phyloP scores from a whole-genome alignment of 495 filamentous ascomycete genomes.

The Aspergillus campestris region DNA sequence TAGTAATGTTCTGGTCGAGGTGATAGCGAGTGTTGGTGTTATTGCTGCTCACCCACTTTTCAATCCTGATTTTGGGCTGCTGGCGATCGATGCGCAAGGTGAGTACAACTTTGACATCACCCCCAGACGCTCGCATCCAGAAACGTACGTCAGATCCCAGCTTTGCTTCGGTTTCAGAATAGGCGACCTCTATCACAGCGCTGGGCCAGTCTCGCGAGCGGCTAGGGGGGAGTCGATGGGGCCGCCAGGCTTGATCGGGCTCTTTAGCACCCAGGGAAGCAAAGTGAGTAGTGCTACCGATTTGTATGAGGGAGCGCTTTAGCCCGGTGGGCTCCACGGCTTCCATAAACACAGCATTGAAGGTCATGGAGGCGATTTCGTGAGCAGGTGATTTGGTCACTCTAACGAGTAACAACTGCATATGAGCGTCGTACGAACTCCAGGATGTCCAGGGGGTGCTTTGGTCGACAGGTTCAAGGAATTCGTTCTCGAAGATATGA shows the following conservation, averaged over 20 bases:
- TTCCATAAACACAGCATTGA: neutral
- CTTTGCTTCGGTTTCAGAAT: constrained; percentile 4
- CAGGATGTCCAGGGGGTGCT: neutral
- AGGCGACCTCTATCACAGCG: constrained; percentile 7
- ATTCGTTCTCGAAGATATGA: neutral
- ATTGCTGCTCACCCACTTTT: constrained; percentile 3
- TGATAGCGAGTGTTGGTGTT: neutral
- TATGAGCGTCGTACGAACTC: neutral
- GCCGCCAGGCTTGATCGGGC: constrained; percentile 7
- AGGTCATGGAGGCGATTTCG: neutral
- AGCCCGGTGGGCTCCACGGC: neutral
- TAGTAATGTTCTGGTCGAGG: neutral
- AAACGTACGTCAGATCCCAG: constrained; percentile 1
- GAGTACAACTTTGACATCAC: constrained; percentile 3
- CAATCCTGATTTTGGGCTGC: neutral
- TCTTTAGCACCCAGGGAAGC: neutral
- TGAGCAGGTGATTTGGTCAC: neutral
- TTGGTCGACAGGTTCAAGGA: neutral
- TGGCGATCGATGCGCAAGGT: constrained; percentile 1
- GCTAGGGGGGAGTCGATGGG: constrained; percentile 2
- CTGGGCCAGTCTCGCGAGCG: constrained; percentile 8
- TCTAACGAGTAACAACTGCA: neutral
- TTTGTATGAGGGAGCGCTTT: neutral
- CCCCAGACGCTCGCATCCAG: constrained; percentile 1
- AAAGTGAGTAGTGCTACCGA: neutral